Base-by-base conservation (phyloP, 257 asterid genomes). In the Capsicum rhomboideum region DNA sequence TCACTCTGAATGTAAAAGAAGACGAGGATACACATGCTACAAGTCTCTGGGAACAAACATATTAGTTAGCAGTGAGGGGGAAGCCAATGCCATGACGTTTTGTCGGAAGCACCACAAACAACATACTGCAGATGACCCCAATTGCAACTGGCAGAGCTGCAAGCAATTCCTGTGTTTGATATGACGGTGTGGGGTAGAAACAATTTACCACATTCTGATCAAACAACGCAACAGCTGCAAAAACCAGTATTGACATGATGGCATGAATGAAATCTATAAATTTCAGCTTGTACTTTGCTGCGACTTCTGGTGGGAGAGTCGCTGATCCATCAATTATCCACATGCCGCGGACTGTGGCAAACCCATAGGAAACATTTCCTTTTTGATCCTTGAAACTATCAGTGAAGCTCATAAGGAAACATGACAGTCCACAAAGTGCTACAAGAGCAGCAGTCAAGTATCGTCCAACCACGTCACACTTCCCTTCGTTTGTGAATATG, bases 81-180 rank as follows among this genome's bases (percentile, higher is more conserved):
- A 97, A 97, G 46, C 98, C 99, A 83, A 94, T 97, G 1, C 98
- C 98, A 46, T 93, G 98, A 44, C 99, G 91, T 29, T 90, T 87
- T 3, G 99, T 93, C 13, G 99, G 98, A 83, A 97, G 95, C 37
- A 85, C 91, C 40, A 97, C 95, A 74, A 97, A 97, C 87, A 97
- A 28, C 97, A 95, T 90, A 55, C 98, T 97, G 86, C 95, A 93
- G 23, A 87, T 68, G 3, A 95, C 96, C 81, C 98, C 99, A 52
- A 97, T 92, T 82, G 95, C 99, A 1, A 97, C 90, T 0, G 99
- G 99, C 89, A 95, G 74, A 7, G 93, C 90, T 4, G 95, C 86
- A 34, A 97, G 96, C n/a, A 95, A 79, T 92, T 95, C 95, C 84
- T 85, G 83, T 4, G 86, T 81, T 81, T 86, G 93, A 21, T 84